Evolutionary conservation across 73 alveolate genomes (phyloP), one percentile per base, ranked within the genome.

Genomic region (Tetrahymena elliotti): DNA sequence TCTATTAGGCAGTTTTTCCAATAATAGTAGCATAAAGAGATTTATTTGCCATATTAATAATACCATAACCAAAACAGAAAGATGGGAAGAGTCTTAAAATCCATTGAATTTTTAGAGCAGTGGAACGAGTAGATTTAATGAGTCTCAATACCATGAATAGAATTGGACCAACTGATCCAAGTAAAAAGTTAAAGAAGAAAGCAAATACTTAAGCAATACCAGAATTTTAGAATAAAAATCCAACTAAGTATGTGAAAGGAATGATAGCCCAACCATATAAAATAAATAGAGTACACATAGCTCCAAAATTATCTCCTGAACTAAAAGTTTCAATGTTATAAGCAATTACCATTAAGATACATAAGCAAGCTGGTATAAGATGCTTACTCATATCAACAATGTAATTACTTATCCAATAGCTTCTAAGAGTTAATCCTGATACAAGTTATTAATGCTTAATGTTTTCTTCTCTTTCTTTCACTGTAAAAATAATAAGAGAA

Each of bases 381-480:
- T 98, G 97, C 96, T 99, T 99, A 15, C 93, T 92, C 40, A 98
- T 93, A 96, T 99, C 99, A 95, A 97, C 98, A 20, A 97, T 31
- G 96, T 94, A 98, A 97, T 98, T 98, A 35, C 99, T 93, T 31
- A 96, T 82, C 99, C 99, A 99, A 94, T 99, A 99, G n/a, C 99
- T 98, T 37, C 96, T 53, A n/a, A 98, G 97, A 20, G 97, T 93
- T 93, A 99, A 96, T 16, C 99, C 99, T 52, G 99, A 97, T 16
- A 99, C 98, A 53, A 97, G 93, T 93, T 98, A 98, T 96, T 97
- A 94, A 95, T 99, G 99, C 93, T 98, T 98, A 47, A 99, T 96
- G 92, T 98, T 98, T 94, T 94, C 97, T 96, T 99, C 99, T 97
- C 99, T 97, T 96, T 99, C 99, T 93, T 96, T 97, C 13, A 98